These are phyloP conservation scores for Globisporangium nunn DNA, from an alignment of 352 stramenopile genomes.

Conservation along the genomic window DNA sequence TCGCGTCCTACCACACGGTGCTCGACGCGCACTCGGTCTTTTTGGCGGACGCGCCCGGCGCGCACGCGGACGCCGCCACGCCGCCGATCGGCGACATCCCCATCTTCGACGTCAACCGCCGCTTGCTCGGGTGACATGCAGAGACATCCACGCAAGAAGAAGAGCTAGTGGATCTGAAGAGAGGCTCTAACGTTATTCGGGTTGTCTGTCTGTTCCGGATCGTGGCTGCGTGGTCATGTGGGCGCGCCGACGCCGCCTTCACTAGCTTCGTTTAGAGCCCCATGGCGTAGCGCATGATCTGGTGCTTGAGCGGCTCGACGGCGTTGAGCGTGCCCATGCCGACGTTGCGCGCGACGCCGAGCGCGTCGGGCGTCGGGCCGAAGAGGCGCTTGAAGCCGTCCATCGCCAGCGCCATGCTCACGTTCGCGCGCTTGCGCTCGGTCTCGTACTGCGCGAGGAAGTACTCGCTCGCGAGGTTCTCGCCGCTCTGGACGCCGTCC, in stretches of 20 bases:
- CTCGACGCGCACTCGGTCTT: slow-evolving; percentile 61
- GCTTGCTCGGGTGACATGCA: slow-evolving; percentile 16
- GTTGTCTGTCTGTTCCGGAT: background rate
- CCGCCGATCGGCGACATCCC: slow-evolving; percentile 74
- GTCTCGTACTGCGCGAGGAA: slow-evolving; percentile 85
- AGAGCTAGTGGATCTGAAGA: background rate
- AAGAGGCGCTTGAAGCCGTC: slow-evolving; percentile 89
- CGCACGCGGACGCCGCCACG: slow-evolving; percentile 48
- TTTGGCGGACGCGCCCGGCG: slow-evolving; percentile 29
- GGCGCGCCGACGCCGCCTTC: too few relatives aligned
- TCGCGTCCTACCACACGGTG: slow-evolving; percentile 80
- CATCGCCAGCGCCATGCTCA: slow-evolving; percentile 80
- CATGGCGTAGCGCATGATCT: slow-evolving; percentile 88
- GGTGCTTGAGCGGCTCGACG: slow-evolving; percentile 82
- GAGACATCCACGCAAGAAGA: background rate
- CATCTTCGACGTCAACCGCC: slow-evolving; percentile 60
- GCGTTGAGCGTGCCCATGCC: slow-evolving; percentile 85
- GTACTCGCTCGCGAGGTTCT: slow-evolving; percentile 67
- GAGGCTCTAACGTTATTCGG: slow-evolving; percentile 9
- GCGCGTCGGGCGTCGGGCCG: slow-evolving; percentile 54
- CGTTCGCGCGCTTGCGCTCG: slow-evolving; percentile 80
- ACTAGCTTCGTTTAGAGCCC: slow-evolving; percentile 38
- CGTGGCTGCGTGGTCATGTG: too few relatives aligned
- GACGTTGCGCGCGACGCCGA: slow-evolving; percentile 75
- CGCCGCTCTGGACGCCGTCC: slow-evolving; percentile 69